Evolutionary conservation across 257 asterid genomes (phyloP).

Genomic region (Ilex aquifolium): DNA sequence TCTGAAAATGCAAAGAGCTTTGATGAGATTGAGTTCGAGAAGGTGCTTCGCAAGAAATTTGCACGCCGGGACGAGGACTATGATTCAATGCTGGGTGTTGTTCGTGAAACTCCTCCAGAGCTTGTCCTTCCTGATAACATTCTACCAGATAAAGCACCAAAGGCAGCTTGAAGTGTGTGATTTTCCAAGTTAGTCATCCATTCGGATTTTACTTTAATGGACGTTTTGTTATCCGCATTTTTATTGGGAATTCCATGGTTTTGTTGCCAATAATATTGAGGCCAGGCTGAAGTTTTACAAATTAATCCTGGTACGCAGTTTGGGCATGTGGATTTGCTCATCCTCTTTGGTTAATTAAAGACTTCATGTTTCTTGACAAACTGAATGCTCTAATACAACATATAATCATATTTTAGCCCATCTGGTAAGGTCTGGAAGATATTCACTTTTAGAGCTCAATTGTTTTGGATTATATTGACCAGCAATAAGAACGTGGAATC

Average conservation of each 20-base stretch:
- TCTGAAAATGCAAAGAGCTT: slow-evolving; percentile 81
- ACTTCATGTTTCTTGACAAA: no score
- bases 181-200: slow-evolving; percentile 1
- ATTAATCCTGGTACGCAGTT: slow-evolving; percentile 38
- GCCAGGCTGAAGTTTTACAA: slow-evolving; percentile 30
- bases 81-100: slow-evolving; percentile 46
- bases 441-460: no score
- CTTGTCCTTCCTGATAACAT: slow-evolving; percentile 33
- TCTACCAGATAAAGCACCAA: slow-evolving; percentile 36
- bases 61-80: slow-evolving; percentile 46
- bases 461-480: no score
- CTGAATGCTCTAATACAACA: neutral
- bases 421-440: no score
- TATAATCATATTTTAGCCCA: no score
- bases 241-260: slow-evolving; percentile 22
- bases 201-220: neutral
- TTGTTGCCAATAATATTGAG: slow-evolving; percentile 39
- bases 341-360: no score
- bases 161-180: slow-evolving; percentile 31
- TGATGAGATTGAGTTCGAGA: slow-evolving; percentile 70
- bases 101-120: slow-evolving; percentile 46
- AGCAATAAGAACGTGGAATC: no score
- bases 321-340: slow-evolving; percentile 8
- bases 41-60: slow-evolving; percentile 70
- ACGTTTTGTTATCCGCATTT: slow-evolving; percentile 18